Evolutionary conservation across 202 grass and related monocot genomes (phyloP).

Genomic region (Schoenoplectus tabernaemontani): DNA sequence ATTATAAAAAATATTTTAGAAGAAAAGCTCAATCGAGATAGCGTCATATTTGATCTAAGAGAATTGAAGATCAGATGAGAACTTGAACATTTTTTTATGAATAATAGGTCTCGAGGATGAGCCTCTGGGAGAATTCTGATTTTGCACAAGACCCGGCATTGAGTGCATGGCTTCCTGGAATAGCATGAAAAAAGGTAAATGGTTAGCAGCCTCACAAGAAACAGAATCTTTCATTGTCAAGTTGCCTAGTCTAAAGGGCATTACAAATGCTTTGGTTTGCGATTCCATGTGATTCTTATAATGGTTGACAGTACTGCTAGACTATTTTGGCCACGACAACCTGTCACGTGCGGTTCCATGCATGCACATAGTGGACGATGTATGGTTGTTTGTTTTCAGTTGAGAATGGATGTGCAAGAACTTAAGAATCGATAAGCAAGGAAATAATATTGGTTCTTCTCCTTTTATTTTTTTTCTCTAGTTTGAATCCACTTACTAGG

Average conservation of each 20-base stretch:
- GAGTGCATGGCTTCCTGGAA: conserved; percentile 8
- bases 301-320: neutral
- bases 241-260: neutral
- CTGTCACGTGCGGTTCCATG: neutral
- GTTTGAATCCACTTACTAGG: conserved; percentile 26
- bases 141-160: neutral
- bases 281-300: neutral
- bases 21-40: conserved; percentile 83
- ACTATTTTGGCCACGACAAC: neutral
- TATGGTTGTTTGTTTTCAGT: conserved; percentile 17
- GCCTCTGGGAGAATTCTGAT: neutral
- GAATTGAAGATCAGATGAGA: neutral
- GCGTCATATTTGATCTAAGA: conserved; percentile 21
- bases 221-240: neutral
- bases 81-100: neutral
- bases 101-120: neutral
- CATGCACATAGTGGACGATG: conserved; percentile 1
- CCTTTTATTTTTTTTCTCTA: neutral
- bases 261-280: neutral
- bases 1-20: neutral
- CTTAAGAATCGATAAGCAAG: neutral
- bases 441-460: neutral
- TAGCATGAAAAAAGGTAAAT: neutral
- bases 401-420: conserved; percentile 15
- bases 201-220: neutral